Evolutionary conservation across 257 asterid genomes (phyloP), one percentile per base, ranked within the genome.

Genomic region (Scutellaria minor): DNA sequence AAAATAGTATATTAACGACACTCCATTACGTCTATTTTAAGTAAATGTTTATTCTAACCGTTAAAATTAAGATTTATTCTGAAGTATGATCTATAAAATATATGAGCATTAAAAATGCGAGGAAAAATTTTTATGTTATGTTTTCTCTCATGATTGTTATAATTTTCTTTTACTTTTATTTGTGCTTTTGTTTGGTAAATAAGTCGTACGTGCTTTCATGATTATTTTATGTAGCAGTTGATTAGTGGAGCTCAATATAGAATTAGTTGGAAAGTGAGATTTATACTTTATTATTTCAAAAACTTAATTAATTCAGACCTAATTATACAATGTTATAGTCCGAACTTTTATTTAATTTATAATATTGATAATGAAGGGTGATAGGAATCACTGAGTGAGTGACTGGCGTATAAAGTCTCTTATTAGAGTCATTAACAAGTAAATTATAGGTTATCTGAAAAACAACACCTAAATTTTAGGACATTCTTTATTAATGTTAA

Each of bases 191-290:
- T 42, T 64, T 53, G 56, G 20, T 51, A n/a, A 24, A 47, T n/a
- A 12, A 9, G 40, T 9, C 13, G 18, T 51, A 24, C 6, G 12
- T 51, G 40, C 6, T 58, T 41, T 41, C 8, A 22, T 24, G 24
- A 52, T 51, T 60, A 69, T 51, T 52, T 10, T 70, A 51, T 50
- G 66, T 31, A 55, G 66, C 45, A 35, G 80, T 55, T 76, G 72
- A 52, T 68, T 20, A 51, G 67, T 52, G 55, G 64, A 65, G 54
- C 46, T 68, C 24, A 67, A 22, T 40, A 31, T 31, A 31, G 0
- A 10, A 51, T 31, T 7, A 15, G 44, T 31, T 7, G 14, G 24
- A 13, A 52, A 54, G 44, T 45, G 18, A 56, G 51, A 14, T 13
- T 22, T 18, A 6, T 55, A 40, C 20, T 60, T 60, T 59, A 68